Percentiles rank a stretch among this genome's conserved stretches.
Evolutionary conservation across 2,329 filamentous ascomycete genomes (phyloP).

Genomic region (Nigrospora oryzae): DNA sequence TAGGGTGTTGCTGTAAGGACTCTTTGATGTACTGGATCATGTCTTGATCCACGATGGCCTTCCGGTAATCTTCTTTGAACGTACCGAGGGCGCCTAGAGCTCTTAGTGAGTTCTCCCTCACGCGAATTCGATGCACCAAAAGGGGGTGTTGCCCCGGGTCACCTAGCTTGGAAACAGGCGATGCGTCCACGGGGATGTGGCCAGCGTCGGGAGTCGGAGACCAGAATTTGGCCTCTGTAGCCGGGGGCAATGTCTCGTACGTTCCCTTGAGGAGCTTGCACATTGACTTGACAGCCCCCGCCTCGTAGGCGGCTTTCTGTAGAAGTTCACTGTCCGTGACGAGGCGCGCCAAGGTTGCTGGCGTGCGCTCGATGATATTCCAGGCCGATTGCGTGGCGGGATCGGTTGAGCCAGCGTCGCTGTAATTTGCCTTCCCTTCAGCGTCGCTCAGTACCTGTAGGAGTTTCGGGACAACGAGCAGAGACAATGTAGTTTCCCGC

Average conservation of each 20-base stretch:
- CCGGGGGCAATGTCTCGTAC: slow-evolving; percentile 34
- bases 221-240: slow-evolving; percentile 24
- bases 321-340: slow-evolving; percentile 71
- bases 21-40: slow-evolving; percentile 75
- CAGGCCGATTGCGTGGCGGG: slow-evolving; percentile 8
- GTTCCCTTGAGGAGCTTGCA: slow-evolving; percentile 40
- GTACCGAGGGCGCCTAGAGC: slow-evolving; percentile 76
- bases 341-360: slow-evolving; percentile 68
- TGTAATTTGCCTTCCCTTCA: slow-evolving; percentile 26
- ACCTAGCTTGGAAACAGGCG: slow-evolving; percentile 43
- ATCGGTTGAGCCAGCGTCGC: slow-evolving; percentile 27
- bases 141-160: slow-evolving; percentile 49
- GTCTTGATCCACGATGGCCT: slow-evolving; percentile 74
- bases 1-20: slow-evolving; percentile 55
- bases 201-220: slow-evolving; percentile 18
- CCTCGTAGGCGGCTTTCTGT: slow-evolving; percentile 74
- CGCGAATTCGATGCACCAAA: slow-evolving; percentile 61
- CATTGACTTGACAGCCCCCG: slow-evolving; percentile 36
- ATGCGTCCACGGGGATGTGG: slow-evolving; percentile 22
- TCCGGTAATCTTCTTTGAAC: slow-evolving; percentile 76
- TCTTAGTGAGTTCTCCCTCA: slow-evolving; percentile 68
- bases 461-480: slow-evolving; percentile 63
- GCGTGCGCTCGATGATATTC: slow-evolving; percentile 59
- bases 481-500: slow-evolving; percentile 55
- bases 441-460: slow-evolving; percentile 55